Evolutionary conservation across 495 filamentous ascomycete genomes (phyloP).

Genomic region (Hypoxylon perforatum): DNA sequence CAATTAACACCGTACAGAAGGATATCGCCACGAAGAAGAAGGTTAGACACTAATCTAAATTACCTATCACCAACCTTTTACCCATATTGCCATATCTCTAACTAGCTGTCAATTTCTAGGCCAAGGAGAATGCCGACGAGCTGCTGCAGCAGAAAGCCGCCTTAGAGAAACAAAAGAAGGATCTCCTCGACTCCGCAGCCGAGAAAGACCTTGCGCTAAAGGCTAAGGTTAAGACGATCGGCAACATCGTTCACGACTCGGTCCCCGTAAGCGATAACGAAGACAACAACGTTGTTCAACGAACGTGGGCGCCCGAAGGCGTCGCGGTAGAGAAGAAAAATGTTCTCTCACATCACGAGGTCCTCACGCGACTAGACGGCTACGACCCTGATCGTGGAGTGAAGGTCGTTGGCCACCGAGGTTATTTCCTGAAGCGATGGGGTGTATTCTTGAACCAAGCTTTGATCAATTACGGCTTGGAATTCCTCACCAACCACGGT

Average conservation of each 20-base stretch:
- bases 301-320: conserved; percentile 82
- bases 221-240: conserved; percentile 83
- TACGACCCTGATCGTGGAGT: conserved; percentile 94
- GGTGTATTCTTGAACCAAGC: conserved; percentile 95
- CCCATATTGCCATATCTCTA: conserved; percentile 5
- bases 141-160: conserved; percentile 78
- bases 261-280: conserved; percentile 94
- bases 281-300: conserved; percentile 82
- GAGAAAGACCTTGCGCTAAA: conserved; percentile 79
- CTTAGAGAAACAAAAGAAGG: conserved; percentile 83
- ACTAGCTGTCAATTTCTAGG: conserved; percentile 55
- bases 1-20: conserved; percentile 89
- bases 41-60: conserved; percentile 56
- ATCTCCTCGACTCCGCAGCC: conserved; percentile 74
- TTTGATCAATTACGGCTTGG: conserved; percentile 90
- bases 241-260: conserved; percentile 92
- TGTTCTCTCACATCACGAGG: conserved; percentile 92
- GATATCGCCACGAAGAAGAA: conserved; percentile 94
- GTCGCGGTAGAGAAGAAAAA: conserved; percentile 72
- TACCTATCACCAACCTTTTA: conserved; percentile 12
- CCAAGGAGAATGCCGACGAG: conserved; percentile 83
- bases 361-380: conserved; percentile 85
- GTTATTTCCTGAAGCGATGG: conserved; percentile 90
- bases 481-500: conserved; percentile 80
- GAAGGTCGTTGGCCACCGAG: conserved; percentile 94